Conservation (phyloP, 768 basidiomycete genomes). For the Pholiota molesta region DNA sequence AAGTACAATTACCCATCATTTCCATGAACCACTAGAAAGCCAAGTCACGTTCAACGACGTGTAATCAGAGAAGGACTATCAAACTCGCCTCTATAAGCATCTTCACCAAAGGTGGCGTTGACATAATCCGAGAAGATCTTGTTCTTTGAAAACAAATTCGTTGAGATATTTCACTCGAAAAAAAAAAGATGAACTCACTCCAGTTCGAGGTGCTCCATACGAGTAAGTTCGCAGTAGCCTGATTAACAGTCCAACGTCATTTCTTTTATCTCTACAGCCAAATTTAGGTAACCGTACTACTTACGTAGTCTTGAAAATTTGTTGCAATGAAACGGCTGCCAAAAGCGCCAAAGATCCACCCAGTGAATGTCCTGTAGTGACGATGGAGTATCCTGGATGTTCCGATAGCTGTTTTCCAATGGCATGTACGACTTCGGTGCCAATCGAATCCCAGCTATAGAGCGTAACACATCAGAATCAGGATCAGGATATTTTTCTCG, state of each 20-base stretch:
- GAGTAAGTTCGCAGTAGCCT: slow-evolving; percentile 48
- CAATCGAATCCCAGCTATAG: slow-evolving; percentile 53
- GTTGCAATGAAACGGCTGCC: slow-evolving; percentile 46
- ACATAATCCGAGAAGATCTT: slow-evolving; percentile 47
- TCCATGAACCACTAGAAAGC: slow-evolving; percentile 47
- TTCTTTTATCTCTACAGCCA: no score
- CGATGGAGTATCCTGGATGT: slow-evolving; percentile 42
- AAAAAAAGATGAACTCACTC: slow-evolving; percentile 33
- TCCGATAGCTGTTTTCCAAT: slow-evolving; percentile 36
- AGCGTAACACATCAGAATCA: slow-evolving; percentile 26
- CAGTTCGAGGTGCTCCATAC: slow-evolving; percentile 52
- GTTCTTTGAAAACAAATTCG: slow-evolving; percentile 36
- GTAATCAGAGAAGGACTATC: not conserved
- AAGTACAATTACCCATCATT: slow-evolving; percentile 43
- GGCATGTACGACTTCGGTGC: slow-evolving; percentile 38
- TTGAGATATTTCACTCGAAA: not conserved
- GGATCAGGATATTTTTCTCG: not conserved
- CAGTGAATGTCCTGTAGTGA: slow-evolving; percentile 56
- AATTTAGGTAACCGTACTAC: not conserved
- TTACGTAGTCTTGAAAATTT: slow-evolving; percentile 34
- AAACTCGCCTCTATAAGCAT: slow-evolving; percentile 45
- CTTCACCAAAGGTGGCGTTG: slow-evolving; percentile 40
- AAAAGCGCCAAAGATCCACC: slow-evolving; percentile 56
- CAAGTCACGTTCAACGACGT: not conserved
- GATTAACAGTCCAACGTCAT: not conserved